Conservation (phyloP, 352 stramenopile genomes). For the Globisporangium middletonii region DNA sequence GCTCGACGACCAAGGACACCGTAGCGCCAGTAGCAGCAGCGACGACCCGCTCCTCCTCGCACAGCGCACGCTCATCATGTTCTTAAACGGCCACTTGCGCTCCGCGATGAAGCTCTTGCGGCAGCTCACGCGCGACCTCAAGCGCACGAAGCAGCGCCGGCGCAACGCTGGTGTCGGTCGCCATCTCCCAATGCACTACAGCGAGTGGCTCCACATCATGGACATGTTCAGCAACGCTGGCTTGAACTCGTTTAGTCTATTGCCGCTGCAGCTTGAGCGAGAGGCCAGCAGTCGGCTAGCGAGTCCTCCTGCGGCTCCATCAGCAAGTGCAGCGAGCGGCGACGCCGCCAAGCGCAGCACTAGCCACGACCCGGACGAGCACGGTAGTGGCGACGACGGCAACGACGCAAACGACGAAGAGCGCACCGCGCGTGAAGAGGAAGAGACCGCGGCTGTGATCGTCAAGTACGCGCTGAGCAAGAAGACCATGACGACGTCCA, state of each 20-base stretch:
- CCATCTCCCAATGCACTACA: not conserved
- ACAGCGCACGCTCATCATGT: conserved; percentile 43
- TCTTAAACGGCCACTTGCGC: conserved; percentile 49
- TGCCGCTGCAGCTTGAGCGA: conserved; percentile 23
- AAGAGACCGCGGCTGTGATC: conserved; percentile 30
- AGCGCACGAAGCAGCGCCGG: not conserved
- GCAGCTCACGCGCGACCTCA: conserved; percentile 19
- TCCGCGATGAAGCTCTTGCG: conserved; percentile 41
- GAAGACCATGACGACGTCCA: conserved; percentile 10
- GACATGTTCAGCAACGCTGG: conserved; percentile 46
- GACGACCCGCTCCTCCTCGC: conserved; percentile 31
- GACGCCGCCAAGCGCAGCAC: not conserved
- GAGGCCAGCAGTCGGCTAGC: conserved; percentile 13
- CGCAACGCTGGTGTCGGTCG: too few relatives aligned
- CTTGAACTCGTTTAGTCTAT: conserved; percentile 37
- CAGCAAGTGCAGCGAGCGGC: not conserved
- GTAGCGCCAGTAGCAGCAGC: not conserved
- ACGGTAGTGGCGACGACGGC: not conserved
- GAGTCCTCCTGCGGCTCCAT: not conserved
- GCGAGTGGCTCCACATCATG: conserved; percentile 19
- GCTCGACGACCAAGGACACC: conserved; percentile 12
- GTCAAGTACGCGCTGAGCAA: conserved; percentile 38
- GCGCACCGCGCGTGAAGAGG: conserved; percentile 20
- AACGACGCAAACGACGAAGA: conserved; percentile 14
- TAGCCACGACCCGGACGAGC: not conserved